Base-by-base conservation (phyloP, 257 asterid genomes). In the Pogostemon cablin region DNA sequence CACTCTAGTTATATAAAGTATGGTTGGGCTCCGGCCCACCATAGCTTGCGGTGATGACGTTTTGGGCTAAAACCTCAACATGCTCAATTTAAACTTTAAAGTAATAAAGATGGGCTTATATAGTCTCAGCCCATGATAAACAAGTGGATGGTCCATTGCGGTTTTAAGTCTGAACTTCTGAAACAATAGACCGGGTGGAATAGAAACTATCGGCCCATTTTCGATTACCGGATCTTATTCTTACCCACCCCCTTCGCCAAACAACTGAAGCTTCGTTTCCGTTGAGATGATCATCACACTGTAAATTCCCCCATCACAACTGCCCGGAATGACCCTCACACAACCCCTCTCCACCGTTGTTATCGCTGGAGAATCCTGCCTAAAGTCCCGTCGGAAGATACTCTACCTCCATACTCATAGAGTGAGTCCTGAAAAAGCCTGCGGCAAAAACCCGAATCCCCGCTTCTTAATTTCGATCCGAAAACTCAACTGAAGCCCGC, bases 401-500 rank as follows among this genome's bases (percentile, higher is more conserved):
- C 67, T 78, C 20, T 90, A 88, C 86, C 93, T 90, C 61, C 71
- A 79, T 61, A 69, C 85, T 38, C 86, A 86, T n/a, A 82, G 73
- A 4, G 75, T 90, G 47, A 83, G 86, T 50, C 83, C 90, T 46
- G 50, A 59, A 0, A 92, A 92, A 85, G 93, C 92, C 77, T 90
- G 88, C 56, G 75, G 79, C 7, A 64, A 53, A 46, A 92, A 92
- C 75, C 98, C 96, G 2, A 56, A 85, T 74, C 77, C 90, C 60
- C 93, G 96, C 0, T 79, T 50, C 80, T 93, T 1, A 84, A 84
- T 6, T 83, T 83, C 50, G 75, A 82, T 32, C 83, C 79, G 0
- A 92, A 87, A 2, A 17, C 84, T 8, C 97, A 85, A 69, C 75
- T 91, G 75, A 76, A 68, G 48, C 97, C 96, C 61, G 77, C 97